Conservation (phyloP, 2,329 filamentous ascomycete genomes). For the Fusarium coffeatum region DNA sequence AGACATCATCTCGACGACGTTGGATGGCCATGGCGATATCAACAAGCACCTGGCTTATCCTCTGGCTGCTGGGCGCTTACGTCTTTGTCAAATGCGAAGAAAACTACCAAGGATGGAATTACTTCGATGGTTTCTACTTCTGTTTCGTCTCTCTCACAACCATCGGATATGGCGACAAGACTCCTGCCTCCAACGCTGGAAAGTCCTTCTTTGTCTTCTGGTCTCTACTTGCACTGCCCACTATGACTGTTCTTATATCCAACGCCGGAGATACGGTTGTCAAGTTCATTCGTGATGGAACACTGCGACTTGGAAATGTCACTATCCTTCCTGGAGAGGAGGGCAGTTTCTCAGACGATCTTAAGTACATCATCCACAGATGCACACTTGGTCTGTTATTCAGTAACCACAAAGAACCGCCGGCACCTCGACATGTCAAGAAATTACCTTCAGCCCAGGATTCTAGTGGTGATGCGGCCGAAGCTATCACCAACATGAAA, state of each 20-base stretch:
- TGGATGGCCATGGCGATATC: slow-evolving; percentile 81
- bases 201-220: slow-evolving; percentile 94
- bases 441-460: slow-evolving; percentile 1
- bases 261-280: slow-evolving; percentile 89
- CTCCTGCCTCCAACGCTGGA: slow-evolving; percentile 80
- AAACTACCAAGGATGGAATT: slow-evolving; percentile 71
- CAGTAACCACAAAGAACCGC: slow-evolving; percentile 18
- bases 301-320: slow-evolving; percentile 66
- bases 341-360: slow-evolving; percentile 57
- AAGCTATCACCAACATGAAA: slow-evolving; percentile 23
- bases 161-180: slow-evolving; percentile 86
- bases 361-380: slow-evolving; percentile 57
- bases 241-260: slow-evolving; percentile 86
- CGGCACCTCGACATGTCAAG: background rate
- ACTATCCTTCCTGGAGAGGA: slow-evolving; percentile 73
- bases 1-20: slow-evolving; percentile 72
- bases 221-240: slow-evolving; percentile 86
- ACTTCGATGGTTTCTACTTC: slow-evolving; percentile 88
- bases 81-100: slow-evolving; percentile 72
- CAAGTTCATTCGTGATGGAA: slow-evolving; percentile 66
- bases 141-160: slow-evolving; percentile 85
- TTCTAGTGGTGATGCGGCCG: background rate
- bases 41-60: slow-evolving; percentile 72
- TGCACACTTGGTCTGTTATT: slow-evolving; percentile 60
- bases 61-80: slow-evolving; percentile 85